Conservation (phyloP, 257 asterid species). For the Solanum tarijense region DNA sequence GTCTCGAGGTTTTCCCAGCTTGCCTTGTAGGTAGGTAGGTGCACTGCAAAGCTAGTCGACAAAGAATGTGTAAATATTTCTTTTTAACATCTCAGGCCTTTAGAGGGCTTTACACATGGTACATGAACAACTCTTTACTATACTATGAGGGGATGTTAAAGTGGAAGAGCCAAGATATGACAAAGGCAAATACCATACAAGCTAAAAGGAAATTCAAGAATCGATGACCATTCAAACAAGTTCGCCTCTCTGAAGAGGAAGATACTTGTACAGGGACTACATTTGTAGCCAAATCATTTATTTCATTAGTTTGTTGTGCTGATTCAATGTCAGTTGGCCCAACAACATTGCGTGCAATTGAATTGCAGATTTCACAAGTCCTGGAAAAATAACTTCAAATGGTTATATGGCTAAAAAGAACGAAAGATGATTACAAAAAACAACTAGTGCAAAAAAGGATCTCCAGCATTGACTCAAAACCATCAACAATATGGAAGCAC, state of each 20-base stretch:
- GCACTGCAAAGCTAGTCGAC: not conserved
- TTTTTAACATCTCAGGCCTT: not conserved
- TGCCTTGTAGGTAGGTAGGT: not conserved
- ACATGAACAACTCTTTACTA: not conserved
- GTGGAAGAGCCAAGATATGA: slow-evolving; percentile 90
- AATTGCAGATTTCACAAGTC: slow-evolving; percentile 87
- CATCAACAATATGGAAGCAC: not conserved
- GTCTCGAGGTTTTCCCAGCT: not conserved
- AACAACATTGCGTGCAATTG: slow-evolving; percentile 68
- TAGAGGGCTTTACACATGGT: not conserved
- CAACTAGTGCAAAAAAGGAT: not conserved
- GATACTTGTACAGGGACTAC: slow-evolving; percentile 13
- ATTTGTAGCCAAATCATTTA: slow-evolving; percentile 6
- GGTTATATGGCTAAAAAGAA: not conserved
- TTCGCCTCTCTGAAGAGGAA: slow-evolving; percentile 18
- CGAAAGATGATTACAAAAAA: not conserved
- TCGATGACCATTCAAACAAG: slow-evolving; percentile 63
- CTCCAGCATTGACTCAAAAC: not conserved
- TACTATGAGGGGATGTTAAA: slow-evolving; percentile 61
- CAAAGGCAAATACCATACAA: slow-evolving; percentile 81
- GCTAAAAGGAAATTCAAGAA: slow-evolving; percentile 67
- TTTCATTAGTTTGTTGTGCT: slow-evolving; percentile 31
- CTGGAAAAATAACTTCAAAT: slow-evolving; percentile 23
- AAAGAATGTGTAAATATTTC: not conserved
- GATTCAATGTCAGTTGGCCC: slow-evolving; percentile 47